Evolutionary conservation across 148 eudicot species (phyloP), one percentile per base, ranked within the genome.

Genomic region (Spergularia marina): DNA sequence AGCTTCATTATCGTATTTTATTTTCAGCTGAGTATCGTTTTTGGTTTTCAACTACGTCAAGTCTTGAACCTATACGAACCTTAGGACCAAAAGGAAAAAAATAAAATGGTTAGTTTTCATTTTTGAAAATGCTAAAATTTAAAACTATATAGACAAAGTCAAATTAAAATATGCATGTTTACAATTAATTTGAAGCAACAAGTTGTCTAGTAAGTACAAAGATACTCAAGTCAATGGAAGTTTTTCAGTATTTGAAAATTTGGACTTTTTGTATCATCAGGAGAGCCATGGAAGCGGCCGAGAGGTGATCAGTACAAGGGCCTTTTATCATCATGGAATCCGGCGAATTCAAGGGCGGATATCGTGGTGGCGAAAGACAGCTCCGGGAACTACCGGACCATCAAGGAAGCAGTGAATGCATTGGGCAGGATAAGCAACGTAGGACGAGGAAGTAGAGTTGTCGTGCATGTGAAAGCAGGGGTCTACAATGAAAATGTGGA

Each of bases 351-450:
- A 10, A 85, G 79, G 74, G 89, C 91, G 0, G 89, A 92, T 67
- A 36, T 85, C 12, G 90, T 90, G 71, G 92, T 92, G 56, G 89
- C 95, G 9, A 85, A 78, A 67, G 97, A 92, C 53, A 91, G 95
- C 5, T 87, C 97, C 0, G 97, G 95, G n/a, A 70, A 73, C 12
- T 80, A 77, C 85, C 82, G 53, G 75, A 88, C 87, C 7, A 87
- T 92, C 12, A 84, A 79, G 11, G 87, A 83, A 17, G 97, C 93
- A 0, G 86, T 90, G 21, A 75, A 74, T 18, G 88, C 89, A 9
- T 53, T 85, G 6, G 77, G 60, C 21, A 76, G 59, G 76, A 75
- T 52, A 30, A 77, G 65, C 52, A 40, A 15, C 59, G 52, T 17
- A 53, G 57, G 52, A 36, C 44, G 82, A 53, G 75, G 60, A 12